A percentile compares a stretch with the other conserved stretches of the same genome.
These are phyloP conservation scores for Kwoniella dendrophila DNA, from an alignment of 768 basidiomycete genomes.

Conservation along the genomic window DNA sequence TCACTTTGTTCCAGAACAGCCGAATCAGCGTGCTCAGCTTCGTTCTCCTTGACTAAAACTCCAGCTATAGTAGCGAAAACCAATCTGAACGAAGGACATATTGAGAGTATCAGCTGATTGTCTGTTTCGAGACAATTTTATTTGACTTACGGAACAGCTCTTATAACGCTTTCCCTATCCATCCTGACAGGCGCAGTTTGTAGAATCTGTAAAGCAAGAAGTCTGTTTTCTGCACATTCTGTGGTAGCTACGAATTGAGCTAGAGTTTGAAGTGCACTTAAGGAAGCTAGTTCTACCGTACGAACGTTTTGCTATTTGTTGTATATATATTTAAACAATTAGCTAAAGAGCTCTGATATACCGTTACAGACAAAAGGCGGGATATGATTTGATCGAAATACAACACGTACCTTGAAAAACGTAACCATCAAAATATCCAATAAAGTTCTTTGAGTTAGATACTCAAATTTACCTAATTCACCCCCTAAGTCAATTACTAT, in stretches of 20 bases:
- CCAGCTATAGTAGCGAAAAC: constrained; percentile 23
- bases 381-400: neutral
- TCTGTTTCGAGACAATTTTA: too few relatives aligned
- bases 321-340: too few relatives aligned
- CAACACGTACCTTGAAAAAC: constrained; percentile 40
- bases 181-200: constrained; percentile 31
- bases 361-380: too few relatives aligned
- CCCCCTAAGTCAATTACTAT: constrained; percentile 30
- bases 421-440: constrained; percentile 40
- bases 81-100: constrained; percentile 10
- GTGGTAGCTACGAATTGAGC: constrained; percentile 28
- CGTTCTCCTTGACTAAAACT: constrained; percentile 23
- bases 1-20: constrained; percentile 34
- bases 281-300: constrained; percentile 33
- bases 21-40: constrained; percentile 23
- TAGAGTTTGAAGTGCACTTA: constrained; percentile 30
- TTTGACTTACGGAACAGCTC: constrained; percentile 36
- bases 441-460: constrained; percentile 27
- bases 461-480: constrained; percentile 24
- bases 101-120: neutral
- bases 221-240: constrained; percentile 32
- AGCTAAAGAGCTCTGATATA: too few relatives aligned
- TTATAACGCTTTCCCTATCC: constrained; percentile 25
- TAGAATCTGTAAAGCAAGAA: constrained; percentile 35
- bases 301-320: constrained; percentile 36